phyloP scores from a whole-genome alignment of 208 protist species.

The Acanthamoeba healyi region DNA sequence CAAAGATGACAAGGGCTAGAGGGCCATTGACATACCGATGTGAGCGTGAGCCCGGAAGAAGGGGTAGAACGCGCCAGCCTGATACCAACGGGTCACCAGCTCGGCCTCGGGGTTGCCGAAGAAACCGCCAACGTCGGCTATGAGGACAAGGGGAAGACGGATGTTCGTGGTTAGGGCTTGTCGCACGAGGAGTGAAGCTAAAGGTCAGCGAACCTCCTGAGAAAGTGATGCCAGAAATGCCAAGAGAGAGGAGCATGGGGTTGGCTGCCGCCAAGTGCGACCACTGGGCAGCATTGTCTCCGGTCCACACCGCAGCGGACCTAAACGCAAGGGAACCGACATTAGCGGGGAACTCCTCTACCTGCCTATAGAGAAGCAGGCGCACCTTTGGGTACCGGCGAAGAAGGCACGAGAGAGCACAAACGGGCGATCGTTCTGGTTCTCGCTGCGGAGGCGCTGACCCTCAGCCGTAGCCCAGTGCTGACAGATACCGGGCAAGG shows the following conservation, averaged over 20 bases:
- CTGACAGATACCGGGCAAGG: too few relatives aligned
- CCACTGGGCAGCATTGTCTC: constrained; percentile 98
- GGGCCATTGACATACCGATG: constrained; percentile 86
- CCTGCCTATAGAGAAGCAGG: too few relatives aligned
- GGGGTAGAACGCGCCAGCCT: constrained; percentile 96
- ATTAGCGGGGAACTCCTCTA: too few relatives aligned
- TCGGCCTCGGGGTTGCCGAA: constrained; percentile 97
- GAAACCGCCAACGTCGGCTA: constrained; percentile 98
- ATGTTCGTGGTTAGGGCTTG: too few relatives aligned
- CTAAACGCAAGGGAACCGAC: background rate
- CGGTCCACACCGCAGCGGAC: constrained; percentile 95
- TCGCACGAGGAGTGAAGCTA: background rate
- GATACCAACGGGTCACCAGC: constrained; percentile 98
- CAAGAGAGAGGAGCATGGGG: constrained; percentile 97
- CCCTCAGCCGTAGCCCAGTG: constrained; percentile 94
- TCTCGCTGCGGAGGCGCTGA: constrained; percentile 88
- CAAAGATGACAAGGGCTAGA: background rate
- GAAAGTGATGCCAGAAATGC: constrained; percentile 96
- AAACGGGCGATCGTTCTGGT: constrained; percentile 94
- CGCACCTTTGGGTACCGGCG: constrained; percentile 97
- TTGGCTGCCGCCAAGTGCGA: constrained; percentile 95
- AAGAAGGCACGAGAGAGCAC: constrained; percentile 99
- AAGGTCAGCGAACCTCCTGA: constrained; percentile 85
- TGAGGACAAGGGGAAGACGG: too few relatives aligned
- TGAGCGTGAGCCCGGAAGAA: constrained; percentile 98